Conservation (phyloP, 306 rosid genomes). For the Senna tora region DNA sequence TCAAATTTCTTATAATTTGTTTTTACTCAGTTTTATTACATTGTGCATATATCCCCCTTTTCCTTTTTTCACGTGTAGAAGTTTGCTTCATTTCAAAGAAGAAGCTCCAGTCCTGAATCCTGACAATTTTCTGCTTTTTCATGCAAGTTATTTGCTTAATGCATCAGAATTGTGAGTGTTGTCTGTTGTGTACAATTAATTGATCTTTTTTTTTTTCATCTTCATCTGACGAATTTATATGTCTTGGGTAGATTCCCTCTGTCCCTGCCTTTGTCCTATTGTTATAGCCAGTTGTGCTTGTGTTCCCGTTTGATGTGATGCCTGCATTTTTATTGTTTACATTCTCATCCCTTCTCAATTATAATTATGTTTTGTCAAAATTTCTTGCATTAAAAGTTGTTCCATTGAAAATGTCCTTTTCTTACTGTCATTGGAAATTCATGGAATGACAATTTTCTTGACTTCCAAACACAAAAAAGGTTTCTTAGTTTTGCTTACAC, state of each 20-base stretch:
- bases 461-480: neutral
- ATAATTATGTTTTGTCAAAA: neutral
- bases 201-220: slow-evolving; percentile 20
- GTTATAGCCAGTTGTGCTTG: neutral
- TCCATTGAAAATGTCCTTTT: slow-evolving; percentile 1
- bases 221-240: slow-evolving; percentile 23
- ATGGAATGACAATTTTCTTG: slow-evolving; percentile 25
- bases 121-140: slow-evolving; percentile 4
- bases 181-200: neutral
- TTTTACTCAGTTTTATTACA: neutral
- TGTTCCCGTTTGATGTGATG: slow-evolving; percentile 8
- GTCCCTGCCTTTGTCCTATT: slow-evolving; percentile 5
- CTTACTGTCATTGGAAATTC: slow-evolving; percentile 2
- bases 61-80: neutral
- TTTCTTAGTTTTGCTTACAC: slow-evolving; percentile 34
- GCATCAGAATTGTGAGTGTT: neutral
- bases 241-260: slow-evolving; percentile 16
- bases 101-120: slow-evolving; percentile 20
- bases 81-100: slow-evolving; percentile 14
- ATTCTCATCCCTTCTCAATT: neutral
- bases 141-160: slow-evolving; percentile 7
- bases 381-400: slow-evolving; percentile 28
- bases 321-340: slow-evolving; percentile 19
- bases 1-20: slow-evolving; percentile 21
- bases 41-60: neutral